Evolutionary conservation across 495 filamentous ascomycete genomes (phyloP), one percentile per base, ranked within the genome.

Genomic region (Neurospora sp.): DNA sequence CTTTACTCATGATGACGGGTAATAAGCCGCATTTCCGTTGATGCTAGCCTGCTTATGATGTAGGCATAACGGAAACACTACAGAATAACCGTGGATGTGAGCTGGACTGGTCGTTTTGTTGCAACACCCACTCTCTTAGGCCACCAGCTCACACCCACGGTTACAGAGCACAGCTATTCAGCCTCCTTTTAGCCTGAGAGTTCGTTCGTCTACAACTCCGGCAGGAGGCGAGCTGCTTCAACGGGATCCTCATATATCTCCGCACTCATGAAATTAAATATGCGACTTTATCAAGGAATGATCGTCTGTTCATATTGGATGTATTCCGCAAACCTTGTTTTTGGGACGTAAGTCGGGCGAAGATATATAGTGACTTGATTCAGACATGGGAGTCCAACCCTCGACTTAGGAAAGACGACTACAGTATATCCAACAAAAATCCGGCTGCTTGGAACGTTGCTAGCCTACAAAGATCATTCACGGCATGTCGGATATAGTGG

Each of bases 141-240:
- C 27, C 27, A 31, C 27, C 27, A 31, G 27, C 27, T 31, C 27
- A 31, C 27, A 31, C 27, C 27, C 27, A 31, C 27, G 27, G 27
- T 31, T 31, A 27, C 22, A 16, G 5, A 59, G 11, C 22, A 31
- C 7, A 7, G 22, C 7, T 35, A 35, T 16, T 70, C 69, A 53
- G 69, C 40, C 40, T 70, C 20, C 69, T 53, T 70, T 70, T 53
- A 70, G 69, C 69, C 40, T 70, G 69, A 70, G 40, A 27, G 48
- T 27, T 14, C 22, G 22, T 31, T 14, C 22, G 22, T 31, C 46
- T 59, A 59, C 48, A 59, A 12, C 7, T 61, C 22, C 12, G 53
- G 53, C 22, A 35, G 2, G 53, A 61, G 53, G 53, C 53, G 53
- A 61, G 31, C 12, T 16, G 27, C 22, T 16, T 16, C 5, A 16